A percentile compares a stretch with the other conserved stretches of the same genome.
Conservation (phyloP, 129 eudicot species). For the Flaveria sonorensis region DNA sequence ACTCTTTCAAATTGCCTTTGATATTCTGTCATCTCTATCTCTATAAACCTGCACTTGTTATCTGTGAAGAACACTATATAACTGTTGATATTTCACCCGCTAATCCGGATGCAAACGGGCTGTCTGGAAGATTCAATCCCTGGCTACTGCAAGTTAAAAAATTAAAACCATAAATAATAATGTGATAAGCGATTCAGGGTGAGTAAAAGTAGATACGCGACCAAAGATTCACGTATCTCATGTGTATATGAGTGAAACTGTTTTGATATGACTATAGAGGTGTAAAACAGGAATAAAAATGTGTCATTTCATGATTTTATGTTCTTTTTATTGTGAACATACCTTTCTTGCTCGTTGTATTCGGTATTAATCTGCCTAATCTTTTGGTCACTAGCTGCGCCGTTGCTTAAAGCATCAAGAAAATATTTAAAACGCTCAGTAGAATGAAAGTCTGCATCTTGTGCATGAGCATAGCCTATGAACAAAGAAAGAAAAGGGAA, state of each 20-base stretch:
- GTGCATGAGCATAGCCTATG: slow-evolving; percentile 32
- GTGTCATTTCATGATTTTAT: not conserved
- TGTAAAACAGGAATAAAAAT: not conserved
- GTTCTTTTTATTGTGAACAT: slow-evolving; percentile 6
- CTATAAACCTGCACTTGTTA: slow-evolving; percentile 47
- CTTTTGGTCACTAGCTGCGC: slow-evolving; percentile 45
- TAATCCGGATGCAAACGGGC: slow-evolving; percentile 65
- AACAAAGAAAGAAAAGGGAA: not conserved
- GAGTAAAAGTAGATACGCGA: not conserved
- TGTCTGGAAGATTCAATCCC: slow-evolving; percentile 65
- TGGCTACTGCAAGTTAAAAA: slow-evolving; percentile 43
- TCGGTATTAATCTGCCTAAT: slow-evolving; percentile 46
- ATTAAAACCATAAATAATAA: not conserved
- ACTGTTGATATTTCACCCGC: slow-evolving; percentile 58
- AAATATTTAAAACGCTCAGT: slow-evolving; percentile 45
- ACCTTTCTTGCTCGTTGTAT: slow-evolving; percentile 65
- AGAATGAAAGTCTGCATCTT: slow-evolving; percentile 36
- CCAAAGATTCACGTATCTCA: not conserved
- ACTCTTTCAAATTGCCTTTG: slow-evolving; percentile 37
- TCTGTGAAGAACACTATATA: slow-evolving; percentile 40
- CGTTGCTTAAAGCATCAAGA: slow-evolving; percentile 51
- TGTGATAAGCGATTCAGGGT: not conserved
- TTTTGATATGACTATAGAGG: not conserved
- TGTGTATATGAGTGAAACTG: not conserved
- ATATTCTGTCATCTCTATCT: slow-evolving; percentile 38